Evolutionary conservation across 768 basidiomycete genomes (phyloP), one percentile per base, ranked within the genome.

Genomic region (Mycena floridula): DNA sequence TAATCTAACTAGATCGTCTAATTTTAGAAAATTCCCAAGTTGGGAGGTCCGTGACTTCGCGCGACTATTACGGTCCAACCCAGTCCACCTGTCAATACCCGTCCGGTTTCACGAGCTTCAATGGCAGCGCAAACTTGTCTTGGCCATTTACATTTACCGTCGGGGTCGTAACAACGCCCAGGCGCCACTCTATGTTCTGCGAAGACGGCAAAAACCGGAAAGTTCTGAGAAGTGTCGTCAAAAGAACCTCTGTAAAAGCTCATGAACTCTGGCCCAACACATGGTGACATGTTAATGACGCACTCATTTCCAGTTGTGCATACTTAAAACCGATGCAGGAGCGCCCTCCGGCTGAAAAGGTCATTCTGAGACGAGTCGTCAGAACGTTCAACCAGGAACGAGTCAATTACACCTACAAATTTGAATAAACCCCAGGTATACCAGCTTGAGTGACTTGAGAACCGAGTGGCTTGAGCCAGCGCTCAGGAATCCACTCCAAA

Each of bases 251-350:
- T 39, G 38, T 13, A 39, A 24, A 13, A 35, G 18, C 13, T 22
- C n/a, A 22, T 39, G 13, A 39, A 13, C 15, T 39, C n/a, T 22
- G 13, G 32, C 7, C 8, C n/a, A 3, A 3, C n/a, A n/a, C n/a
- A n/a, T n/a, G n/a, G 3, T 15, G 38, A 22, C 13, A 24, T 13
- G n/a, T 39, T 3, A 22, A 35, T 15, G 26, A 44, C 65, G 47
- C 39, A 67, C 66, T 69, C 18, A 65, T 65, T 46, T 70, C 67
- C 60, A 66, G 52, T 52, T 66, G 56, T 11, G 68, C 61, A 40
- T 64, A 69, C 40, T 66, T 67, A 42, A 65, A 70, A 25, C 65
- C 59, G 63, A 69, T 68, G 52, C 68, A 67, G 26, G 65, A 59
- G 26, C 67, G 53, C 26, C 56, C 48, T 3, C 66, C 66, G 6